Base-by-base conservation (phyloP, 2,329 filamentous ascomycete genomes). In the Parastagonospora avenae region DNA sequence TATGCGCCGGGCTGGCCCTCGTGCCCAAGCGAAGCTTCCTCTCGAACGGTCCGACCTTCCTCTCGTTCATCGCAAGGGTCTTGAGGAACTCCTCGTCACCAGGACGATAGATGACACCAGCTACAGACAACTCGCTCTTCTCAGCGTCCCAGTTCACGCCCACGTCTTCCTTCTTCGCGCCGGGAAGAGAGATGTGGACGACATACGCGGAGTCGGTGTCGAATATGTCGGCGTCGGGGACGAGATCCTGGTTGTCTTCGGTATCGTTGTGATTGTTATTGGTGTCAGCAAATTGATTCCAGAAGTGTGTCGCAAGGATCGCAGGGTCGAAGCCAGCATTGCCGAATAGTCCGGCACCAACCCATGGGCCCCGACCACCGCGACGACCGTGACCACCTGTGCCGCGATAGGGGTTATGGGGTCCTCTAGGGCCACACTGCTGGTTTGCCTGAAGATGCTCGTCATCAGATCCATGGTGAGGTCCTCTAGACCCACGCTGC, bases 151-250 rank as follows among this genome's bases (percentile, higher is more conserved):
- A 95, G 71, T 87, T 86, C 39, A 94, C 84, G 50, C 83, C 87
- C 5, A 94, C 78, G 64, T 94, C 89, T 63, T 90, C 83, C 74
- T 92, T 92, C 75, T 87, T 87, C 1, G 87, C 90, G 24, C 91
- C 91, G 0, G 91, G 89, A 0, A 95, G 80, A 1, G 89, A 87
- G 41, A 85, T 67, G 71, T 94, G 90, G 8, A 94, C 76, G 37
- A 91, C 77, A 69, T 86, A 75, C 11, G 84, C 74, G 29, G 77
- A 74, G 6, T 84, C 74, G 4, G 86, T 88, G 69, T 88, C 83
- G 78, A 93, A 94, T 57, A 92, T 76, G 69, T 95, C 91, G 48
- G 87, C 78, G n/a, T 87, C 85, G 0, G 88, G 88, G 4, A 74
- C 72, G 71, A 90, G 88, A 50, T 77, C 72, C 43, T 63, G 59